These are phyloP conservation scores for Leptomonas seymouri DNA, from an alignment of 208 protist species.

Conservation along the genomic window DNA sequence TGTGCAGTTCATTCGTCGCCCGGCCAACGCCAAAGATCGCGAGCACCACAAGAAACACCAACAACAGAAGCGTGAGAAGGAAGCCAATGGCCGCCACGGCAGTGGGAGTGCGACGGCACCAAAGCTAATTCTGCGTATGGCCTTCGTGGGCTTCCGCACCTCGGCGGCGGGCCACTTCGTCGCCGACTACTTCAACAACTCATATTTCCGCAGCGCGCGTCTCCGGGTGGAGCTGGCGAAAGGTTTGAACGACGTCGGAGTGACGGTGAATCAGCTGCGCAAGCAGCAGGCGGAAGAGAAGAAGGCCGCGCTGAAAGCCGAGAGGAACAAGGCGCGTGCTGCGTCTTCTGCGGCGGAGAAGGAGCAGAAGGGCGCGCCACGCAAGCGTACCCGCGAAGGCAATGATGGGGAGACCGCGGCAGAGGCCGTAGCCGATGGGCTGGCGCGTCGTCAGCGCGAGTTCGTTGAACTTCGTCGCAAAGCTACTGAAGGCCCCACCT, in stretches of 20 bases:
- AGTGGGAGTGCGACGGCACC: not conserved
- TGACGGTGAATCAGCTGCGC: constrained; percentile 64
- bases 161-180: constrained; percentile 88
- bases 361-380: not conserved
- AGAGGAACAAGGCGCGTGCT: constrained; percentile 11
- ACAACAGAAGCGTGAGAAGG: constrained; percentile 19
- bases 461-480: constrained; percentile 75
- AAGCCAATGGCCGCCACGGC: not conserved
- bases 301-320: constrained; percentile 8
- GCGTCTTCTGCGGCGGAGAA: constrained; percentile 11
- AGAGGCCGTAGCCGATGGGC: not conserved
- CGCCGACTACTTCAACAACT: constrained; percentile 89
- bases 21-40: constrained; percentile 20
- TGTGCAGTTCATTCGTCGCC: constrained; percentile 52
- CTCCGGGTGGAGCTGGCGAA: constrained; percentile 89
- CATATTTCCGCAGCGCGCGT: constrained; percentile 94
- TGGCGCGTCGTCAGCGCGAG: constrained; percentile 36
- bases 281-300: constrained; percentile 28
- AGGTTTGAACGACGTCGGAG: constrained; percentile 59
- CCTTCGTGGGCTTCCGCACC: constrained; percentile 96
- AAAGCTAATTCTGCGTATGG: constrained; percentile 89
- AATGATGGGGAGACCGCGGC: constrained; percentile 5
- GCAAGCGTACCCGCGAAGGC: not conserved
- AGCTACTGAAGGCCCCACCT: constrained; percentile 66
- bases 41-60: constrained; percentile 22